These are phyloP conservation scores for Senecio squalidus DNA, from an alignment of 140 eudicot species.

Conservation along the genomic window DNA sequence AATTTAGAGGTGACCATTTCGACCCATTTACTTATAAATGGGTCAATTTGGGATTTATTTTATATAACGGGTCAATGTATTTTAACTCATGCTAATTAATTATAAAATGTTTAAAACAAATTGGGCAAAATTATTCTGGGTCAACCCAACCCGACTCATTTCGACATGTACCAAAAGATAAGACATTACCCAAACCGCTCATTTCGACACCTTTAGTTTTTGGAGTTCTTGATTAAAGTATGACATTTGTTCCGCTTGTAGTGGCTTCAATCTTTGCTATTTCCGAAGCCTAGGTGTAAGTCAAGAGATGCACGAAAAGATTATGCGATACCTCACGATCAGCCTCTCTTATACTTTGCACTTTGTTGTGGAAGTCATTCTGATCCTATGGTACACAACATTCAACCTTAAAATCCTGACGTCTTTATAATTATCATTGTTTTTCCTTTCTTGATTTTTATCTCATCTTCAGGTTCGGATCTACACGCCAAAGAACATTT, in stretches of 20 bases:
- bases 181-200: neutral
- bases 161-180: neutral
- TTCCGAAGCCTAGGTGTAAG: conserved; percentile 50
- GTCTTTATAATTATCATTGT: neutral
- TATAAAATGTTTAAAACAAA: neutral
- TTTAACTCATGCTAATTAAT: too few species aligned
- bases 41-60: neutral
- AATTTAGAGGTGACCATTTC: neutral
- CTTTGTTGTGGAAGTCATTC: conserved; percentile 79
- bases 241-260: conserved; percentile 18
- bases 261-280: conserved; percentile 82
- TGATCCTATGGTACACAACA: conserved; percentile 73
- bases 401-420: conserved; percentile 12
- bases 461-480: conserved; percentile 47
- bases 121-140: neutral
- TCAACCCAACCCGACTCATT: neutral
- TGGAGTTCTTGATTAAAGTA: neutral
- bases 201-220: neutral
- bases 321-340: conserved; percentile 45
- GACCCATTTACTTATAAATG: neutral
- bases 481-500: conserved; percentile 68
- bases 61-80: conserved; percentile 1
- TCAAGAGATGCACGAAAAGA: conserved; percentile 41
- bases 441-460: neutral
- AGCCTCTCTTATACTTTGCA: conserved; percentile 71